Conservation (phyloP, 2,329 filamentous ascomycete species). For the Paraphoma chrysanthemicola region DNA sequence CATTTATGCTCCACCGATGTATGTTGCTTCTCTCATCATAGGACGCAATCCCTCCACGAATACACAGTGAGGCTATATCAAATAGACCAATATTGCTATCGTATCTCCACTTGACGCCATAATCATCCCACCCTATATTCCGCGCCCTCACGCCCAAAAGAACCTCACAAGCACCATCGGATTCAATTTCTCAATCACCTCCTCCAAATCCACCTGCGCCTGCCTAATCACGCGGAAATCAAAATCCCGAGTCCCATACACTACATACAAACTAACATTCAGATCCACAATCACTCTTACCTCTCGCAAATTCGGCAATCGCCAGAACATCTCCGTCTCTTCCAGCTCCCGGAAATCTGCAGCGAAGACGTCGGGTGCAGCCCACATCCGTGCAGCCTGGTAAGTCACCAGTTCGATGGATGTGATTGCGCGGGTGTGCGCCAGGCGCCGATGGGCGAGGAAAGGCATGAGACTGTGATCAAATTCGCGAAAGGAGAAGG, state of each 20-base stretch:
- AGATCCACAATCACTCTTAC: constrained; percentile 1
- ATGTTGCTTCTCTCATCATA: no score
- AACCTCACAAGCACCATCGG: not conserved
- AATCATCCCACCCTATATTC: no score
- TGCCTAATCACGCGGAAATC: not conserved
- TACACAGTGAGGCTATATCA: no score
- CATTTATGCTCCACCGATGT: no score
- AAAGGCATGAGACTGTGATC: not conserved
- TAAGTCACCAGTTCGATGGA: not conserved
- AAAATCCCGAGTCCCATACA: not conserved
- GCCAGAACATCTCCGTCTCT: not conserved
- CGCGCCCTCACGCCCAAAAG: not conserved
- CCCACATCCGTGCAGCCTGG: not conserved
- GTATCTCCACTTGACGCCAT: no score
- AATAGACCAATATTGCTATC: no score
- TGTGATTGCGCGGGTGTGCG: not conserved
- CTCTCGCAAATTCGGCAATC: not conserved
- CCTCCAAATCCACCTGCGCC: not conserved
- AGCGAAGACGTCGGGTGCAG: not conserved
- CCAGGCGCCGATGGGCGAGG: not conserved
- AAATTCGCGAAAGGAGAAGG: constrained; percentile 1
- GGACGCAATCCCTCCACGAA: no score
- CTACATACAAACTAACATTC: not conserved
- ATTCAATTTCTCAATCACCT: not conserved
- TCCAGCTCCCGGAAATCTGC: not conserved